phyloP scores from a whole-genome alignment of 2,329 filamentous ascomycete species.

The Pseudocercospora pini-densiflorae region DNA sequence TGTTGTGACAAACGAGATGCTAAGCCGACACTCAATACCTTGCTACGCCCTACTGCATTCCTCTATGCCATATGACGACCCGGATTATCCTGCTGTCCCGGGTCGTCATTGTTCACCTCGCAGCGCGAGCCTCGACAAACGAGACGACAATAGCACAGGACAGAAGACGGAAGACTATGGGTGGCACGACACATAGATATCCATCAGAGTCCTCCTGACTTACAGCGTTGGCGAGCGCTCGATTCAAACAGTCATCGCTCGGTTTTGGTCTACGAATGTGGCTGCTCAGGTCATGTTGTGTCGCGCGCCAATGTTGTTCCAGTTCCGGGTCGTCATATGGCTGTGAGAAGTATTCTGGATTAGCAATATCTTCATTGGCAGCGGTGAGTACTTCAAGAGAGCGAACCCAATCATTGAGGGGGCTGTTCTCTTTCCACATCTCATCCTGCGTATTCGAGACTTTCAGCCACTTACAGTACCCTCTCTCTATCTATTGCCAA shows the following conservation, averaged over 20 bases:
- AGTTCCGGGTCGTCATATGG: conserved; percentile 7
- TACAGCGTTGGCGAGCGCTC: too few relatives aligned
- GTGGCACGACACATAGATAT: not conserved
- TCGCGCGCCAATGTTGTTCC: not conserved
- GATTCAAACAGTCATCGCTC: too few relatives aligned
- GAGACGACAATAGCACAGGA: not conserved
- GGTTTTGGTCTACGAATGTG: too few relatives aligned
- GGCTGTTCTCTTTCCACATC: too few relatives aligned
- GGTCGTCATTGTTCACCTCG: conserved; percentile 4
- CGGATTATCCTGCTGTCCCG: not conserved
- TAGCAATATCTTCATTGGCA: not conserved
- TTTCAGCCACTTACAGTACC: too few relatives aligned
- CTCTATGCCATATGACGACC: not conserved
- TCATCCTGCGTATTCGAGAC: too few relatives aligned
- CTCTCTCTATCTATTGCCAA: not conserved
- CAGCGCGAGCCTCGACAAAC: not conserved
- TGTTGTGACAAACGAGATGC: too few relatives aligned
- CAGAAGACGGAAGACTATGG: not conserved
- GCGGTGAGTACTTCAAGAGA: not conserved
- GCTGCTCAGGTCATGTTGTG: not conserved
- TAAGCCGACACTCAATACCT: not conserved
- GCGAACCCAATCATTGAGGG: not conserved
- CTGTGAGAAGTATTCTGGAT: not conserved
- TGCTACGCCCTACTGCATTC: not conserved
- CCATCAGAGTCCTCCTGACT: not conserved